These are phyloP conservation scores for Hypsizygus marmoreus DNA, from an alignment of 768 basidiomycete species.

Conservation along the genomic window DNA sequence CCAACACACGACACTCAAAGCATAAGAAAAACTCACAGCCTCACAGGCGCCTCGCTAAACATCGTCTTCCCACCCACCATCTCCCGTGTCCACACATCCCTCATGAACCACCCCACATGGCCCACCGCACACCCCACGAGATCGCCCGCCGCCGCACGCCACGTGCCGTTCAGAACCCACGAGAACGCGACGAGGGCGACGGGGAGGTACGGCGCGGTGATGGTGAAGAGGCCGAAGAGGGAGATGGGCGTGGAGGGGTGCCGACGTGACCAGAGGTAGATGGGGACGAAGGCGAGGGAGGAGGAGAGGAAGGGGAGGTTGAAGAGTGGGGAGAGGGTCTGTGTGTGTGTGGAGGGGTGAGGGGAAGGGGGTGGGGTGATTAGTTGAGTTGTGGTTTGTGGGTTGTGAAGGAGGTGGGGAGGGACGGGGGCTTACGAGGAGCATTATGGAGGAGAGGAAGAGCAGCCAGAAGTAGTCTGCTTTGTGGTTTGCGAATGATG, in stretches of 20 bases:
- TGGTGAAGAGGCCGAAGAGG: conserved; percentile 91
- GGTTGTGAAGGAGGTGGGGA: too few species aligned
- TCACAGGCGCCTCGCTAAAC: conserved; percentile 70
- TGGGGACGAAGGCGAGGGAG: conserved; percentile 90
- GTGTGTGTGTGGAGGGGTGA: conserved; percentile 1
- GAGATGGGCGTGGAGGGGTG: conserved; percentile 96
- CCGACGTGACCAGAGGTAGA: conserved; percentile 95
- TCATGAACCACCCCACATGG: conserved; percentile 81
- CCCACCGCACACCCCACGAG: conserved; percentile 86
- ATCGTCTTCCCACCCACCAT: conserved; percentile 76
- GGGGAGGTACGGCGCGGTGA: conserved; percentile 94
- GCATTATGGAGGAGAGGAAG: conserved; percentile 77
- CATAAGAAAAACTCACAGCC: conserved; percentile 54
- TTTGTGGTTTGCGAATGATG: conserved; percentile 85
- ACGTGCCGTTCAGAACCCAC: conserved; percentile 80
- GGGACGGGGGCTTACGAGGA: conserved; percentile 62
- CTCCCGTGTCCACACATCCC: conserved; percentile 88
- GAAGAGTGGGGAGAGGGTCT: conserved; percentile 84
- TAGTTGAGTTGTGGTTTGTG: too few species aligned
- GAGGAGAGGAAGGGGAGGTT: conserved; percentile 94
- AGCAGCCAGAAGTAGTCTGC: conserved; percentile 98
- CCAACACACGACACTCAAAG: conserved; percentile 5
- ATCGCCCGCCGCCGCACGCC: conserved; percentile 82
- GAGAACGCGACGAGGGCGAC: conserved; percentile 87
- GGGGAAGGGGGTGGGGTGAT: neutral